Evolutionary conservation across 208 protist species (phyloP), one percentile per base, ranked within the genome.

Genomic region (Phytomonas sp.): DNA sequence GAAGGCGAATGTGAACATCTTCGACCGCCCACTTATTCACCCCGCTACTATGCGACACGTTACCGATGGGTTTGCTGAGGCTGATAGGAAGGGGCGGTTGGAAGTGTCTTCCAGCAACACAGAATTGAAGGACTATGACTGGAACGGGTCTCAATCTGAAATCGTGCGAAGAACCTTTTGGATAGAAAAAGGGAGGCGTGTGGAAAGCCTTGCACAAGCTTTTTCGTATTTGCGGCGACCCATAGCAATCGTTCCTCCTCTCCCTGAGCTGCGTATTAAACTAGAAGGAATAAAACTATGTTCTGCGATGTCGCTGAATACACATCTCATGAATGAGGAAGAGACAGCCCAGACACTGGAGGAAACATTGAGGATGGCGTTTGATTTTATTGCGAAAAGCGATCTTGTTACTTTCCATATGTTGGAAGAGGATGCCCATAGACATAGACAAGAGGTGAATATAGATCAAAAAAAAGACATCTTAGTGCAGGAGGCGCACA

Each of bases 1-100:
- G 11, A 37, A 81, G 29, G 3, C 66, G 31, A 71, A 75, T 5
- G 63, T 73, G 19, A 95, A 95, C 67, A 30, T 60, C 29, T 92
- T 89, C 62, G 40, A 80, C 36, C n/a, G 66, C 0, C 80, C 84
- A 23, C 40, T 72, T 7, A 19, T 49, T 49, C 40, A 49, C 19
- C 12, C 40, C 19, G 14, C 14, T 1, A 23, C 40, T 23, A 49
- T 49, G 40, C 3, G 40, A n/a, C 42, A 73, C 42, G 11, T 23
- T 29, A 31, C 19, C 49, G 66, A 29, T 31, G 66, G 3, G 4
- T 29, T 63, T 19, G 32, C 59, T 31, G 10, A 63, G 29, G 29
- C 60, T 63, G 23, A 32, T 63, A 11, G 16, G 19, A 63, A 29
- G 30, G 10, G 29, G 63, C 63, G 30, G 34, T 42, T 40, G n/a